These are phyloP conservation scores for Hypoxylon sp. DNA, from an alignment of 2,329 filamentous ascomycete genomes.

Conservation along the genomic window DNA sequence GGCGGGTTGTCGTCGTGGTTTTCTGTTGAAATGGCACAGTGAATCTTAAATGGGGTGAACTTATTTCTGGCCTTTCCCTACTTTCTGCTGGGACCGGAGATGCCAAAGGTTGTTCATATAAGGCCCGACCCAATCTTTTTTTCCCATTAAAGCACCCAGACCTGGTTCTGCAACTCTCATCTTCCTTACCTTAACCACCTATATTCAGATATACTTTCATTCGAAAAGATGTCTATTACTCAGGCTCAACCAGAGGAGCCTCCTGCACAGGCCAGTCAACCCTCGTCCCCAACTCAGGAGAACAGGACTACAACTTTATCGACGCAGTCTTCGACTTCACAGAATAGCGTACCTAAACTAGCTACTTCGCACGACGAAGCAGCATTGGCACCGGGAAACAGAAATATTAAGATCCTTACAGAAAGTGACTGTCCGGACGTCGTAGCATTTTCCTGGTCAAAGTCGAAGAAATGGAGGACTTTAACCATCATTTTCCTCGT, in stretches of 20 bases:
- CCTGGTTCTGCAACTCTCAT: background rate
- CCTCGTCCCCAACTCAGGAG: background rate
- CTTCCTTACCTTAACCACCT: background rate
- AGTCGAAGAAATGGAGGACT: constrained; percentile 67
- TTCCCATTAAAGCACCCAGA: constrained; percentile 16
- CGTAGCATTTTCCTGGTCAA: constrained; percentile 62
- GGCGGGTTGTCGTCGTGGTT: constrained; percentile 9
- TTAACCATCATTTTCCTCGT: constrained; percentile 66
- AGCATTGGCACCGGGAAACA: constrained; percentile 1
- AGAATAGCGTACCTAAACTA: constrained; percentile 20
- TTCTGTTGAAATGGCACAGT: constrained; percentile 3
- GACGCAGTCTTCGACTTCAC: constrained; percentile 5
- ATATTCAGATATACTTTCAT: background rate
- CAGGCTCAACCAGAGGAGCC: background rate
- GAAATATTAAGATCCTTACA: constrained; percentile 53
- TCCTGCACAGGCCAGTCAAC: constrained; percentile 6
- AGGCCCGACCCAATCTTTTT: constrained; percentile 13
- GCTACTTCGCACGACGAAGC: constrained; percentile 33
- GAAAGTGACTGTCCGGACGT: constrained; percentile 64
- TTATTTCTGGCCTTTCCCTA: constrained; percentile 1
- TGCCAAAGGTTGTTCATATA: constrained; percentile 12
- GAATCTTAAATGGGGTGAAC: constrained; percentile 36
- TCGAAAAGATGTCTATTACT: constrained; percentile 6
- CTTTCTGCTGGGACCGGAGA: background rate
- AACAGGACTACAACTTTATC: constrained; percentile 4